Conservation (phyloP, 2,329 filamentous ascomycete species). For the Hymenoscyphus scutula region DNA sequence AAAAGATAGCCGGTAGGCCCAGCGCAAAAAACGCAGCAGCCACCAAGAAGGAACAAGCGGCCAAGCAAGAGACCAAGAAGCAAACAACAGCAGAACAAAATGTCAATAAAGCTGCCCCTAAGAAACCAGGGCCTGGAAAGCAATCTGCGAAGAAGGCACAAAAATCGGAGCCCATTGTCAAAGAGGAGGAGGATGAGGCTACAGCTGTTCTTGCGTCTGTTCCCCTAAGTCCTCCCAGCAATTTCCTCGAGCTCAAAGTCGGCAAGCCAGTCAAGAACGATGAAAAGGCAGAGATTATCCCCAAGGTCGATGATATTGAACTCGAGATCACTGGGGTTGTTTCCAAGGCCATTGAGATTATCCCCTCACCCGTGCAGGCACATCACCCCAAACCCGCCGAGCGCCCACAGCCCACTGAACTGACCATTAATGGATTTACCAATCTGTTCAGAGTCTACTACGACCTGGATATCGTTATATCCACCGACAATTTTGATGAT, state of each 20-base stretch:
- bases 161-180: neutral
- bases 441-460: neutral
- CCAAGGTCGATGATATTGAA: no score
- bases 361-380: neutral
- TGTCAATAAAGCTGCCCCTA: neutral
- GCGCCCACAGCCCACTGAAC: neutral
- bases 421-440: neutral
- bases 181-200: neutral
- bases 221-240: no score
- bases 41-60: no score
- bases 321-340: no score
- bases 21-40: no score
- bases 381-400: neutral
- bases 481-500: neutral
- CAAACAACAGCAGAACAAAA: neutral
- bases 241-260: neutral
- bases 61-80: neutral
- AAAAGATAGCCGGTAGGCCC: neutral
- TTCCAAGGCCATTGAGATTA: neutral
- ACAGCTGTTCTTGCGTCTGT: no score
- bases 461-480: neutral
- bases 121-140: neutral
- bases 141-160: neutral
- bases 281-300: no score
- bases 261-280: neutral